Conservation (phyloP, 495 filamentous ascomycete genomes). For the Lophiostoma macrostomum region DNA sequence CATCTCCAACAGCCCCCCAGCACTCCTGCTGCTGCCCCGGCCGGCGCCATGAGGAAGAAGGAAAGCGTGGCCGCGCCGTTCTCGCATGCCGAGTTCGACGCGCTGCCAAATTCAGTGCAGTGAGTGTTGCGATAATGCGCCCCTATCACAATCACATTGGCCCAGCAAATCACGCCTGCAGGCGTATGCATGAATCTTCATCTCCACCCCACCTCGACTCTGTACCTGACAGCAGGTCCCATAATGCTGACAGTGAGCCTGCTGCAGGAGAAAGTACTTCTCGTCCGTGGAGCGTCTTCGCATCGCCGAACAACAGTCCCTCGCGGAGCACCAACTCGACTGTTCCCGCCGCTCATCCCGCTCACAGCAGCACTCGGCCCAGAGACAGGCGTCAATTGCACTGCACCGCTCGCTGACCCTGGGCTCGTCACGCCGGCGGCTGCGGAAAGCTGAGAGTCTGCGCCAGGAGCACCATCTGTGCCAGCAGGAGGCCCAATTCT, state of each 20-base stretch:
- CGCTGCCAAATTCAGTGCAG: constrained; percentile 33
- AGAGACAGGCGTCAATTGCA: neutral
- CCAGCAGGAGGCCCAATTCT: constrained; percentile 67
- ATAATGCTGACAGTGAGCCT: constrained; percentile 13
- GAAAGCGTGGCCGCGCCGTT: constrained; percentile 1
- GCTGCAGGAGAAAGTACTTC: constrained; percentile 39
- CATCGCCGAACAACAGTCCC: constrained; percentile 27
- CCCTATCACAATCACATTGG: constrained; percentile 21
- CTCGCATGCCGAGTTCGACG: constrained; percentile 32
- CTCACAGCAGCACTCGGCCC: neutral
- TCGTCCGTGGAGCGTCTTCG: constrained; percentile 39
- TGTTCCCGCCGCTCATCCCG: neutral
- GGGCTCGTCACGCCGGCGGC: constrained; percentile 19
- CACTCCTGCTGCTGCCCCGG: neutral
- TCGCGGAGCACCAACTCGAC: neutral
- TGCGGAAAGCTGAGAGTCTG: constrained; percentile 26
- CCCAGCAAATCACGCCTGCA: constrained; percentile 21
- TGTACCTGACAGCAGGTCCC: constrained; percentile 21
- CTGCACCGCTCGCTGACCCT: constrained; percentile 7
- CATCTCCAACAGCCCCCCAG: neutral
- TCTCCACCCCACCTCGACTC: constrained; percentile 21
- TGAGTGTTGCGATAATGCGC: constrained; percentile 28
- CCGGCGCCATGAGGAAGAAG: constrained; percentile 26
- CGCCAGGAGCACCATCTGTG: constrained; percentile 31
- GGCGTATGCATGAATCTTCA: constrained; percentile 23